Base-by-base conservation (phyloP, 2,329 filamentous ascomycete species). In the Ustulina deusta region DNA sequence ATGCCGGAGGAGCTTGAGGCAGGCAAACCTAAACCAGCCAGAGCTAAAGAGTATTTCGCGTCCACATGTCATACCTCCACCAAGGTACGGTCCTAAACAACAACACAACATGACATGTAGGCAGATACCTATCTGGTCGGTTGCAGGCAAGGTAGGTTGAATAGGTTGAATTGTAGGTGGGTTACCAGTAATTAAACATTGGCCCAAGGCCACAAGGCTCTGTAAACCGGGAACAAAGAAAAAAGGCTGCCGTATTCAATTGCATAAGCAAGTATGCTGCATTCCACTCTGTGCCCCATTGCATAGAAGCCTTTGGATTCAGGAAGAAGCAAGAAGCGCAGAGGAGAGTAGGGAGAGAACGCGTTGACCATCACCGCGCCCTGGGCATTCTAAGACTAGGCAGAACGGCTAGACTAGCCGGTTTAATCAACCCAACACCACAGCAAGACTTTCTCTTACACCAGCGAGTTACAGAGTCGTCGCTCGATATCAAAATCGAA, bases 251-350 rank as follows among this genome's bases (percentile, higher is more conserved):
- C 40, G n/a, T 63, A 46, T 36, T 5, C 29, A 36, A 27, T 38
- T 46, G 36, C 27, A 29, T 38, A 54, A 65, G 48, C 44, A 48
- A 56, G 52, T 27, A 27, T 46, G 11, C n/a, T 34, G 29, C 10
- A 22, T n/a, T 29, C 9, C 25, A 51, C 25, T 44, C n/a, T 27
- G 20, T 25, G n/a, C n/a, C 13, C 40, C 15, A 38, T 56, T 17
- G 27, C 54, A 29, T 22, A 29, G 36, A 42, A 17, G 20, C 17
- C 48, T 32, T 51, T 51, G 15, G 20, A 22, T 54, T 6, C 11
- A n/a, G n/a, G 36, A 25, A 27, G 17, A 22, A n/a, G n/a, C n/a
- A n/a, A n/a, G n/a, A 40, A 56, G 20, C 7, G 10, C 20, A 17
- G n/a, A 38, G n/a, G 10, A 34, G 10, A 36, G 34, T 15, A 40